Evolutionary conservation across 129 eudicot genomes (phyloP).

Genomic region (Lactuca saligna): DNA sequence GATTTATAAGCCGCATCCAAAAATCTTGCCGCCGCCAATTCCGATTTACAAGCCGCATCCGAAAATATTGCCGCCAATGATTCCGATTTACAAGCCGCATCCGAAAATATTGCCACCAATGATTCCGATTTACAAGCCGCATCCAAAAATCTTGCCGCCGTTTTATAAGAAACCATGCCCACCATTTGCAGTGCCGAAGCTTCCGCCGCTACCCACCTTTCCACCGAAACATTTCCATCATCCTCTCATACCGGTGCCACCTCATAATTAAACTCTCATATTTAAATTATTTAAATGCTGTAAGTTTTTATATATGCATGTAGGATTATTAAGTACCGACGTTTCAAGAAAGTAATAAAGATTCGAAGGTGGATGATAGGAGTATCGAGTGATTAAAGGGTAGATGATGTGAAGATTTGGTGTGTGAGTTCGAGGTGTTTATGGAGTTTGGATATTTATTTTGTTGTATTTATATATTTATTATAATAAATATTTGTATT

Average conservation of each 20-base stretch:
- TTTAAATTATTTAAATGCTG: conserved; percentile 12
- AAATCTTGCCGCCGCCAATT: conserved; percentile 9
- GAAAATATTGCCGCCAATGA: not conserved
- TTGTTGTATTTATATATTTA: conserved; percentile 3
- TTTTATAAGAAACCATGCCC: conserved; percentile 44
- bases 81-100: conserved; percentile 18
- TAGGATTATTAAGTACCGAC: conserved; percentile 20
- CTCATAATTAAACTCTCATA: conserved; percentile 28
- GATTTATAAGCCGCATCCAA: not conserved
- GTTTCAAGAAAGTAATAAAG: conserved; percentile 31
- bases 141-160: conserved; percentile 20
- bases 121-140: conserved; percentile 18
- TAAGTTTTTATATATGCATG: conserved; percentile 18
- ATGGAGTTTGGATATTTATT: conserved; percentile 21
- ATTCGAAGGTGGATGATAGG: conserved; percentile 14
- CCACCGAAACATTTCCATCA: conserved; percentile 46
- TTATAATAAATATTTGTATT: conserved; percentile 15
- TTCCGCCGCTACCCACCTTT: conserved; percentile 41
- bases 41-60: conserved; percentile 20
- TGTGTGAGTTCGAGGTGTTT: conserved; percentile 28
- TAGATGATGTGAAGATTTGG: conserved; percentile 25
- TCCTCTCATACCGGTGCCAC: conserved; percentile 44
- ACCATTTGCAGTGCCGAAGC: conserved; percentile 35
- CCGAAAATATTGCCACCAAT: not conserved
- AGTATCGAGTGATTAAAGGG: conserved; percentile 3